Evolutionary conservation across 768 basidiomycete genomes (phyloP), one percentile per base, ranked within the genome.

Genomic region (Pleurotus salmoneostramineus): DNA sequence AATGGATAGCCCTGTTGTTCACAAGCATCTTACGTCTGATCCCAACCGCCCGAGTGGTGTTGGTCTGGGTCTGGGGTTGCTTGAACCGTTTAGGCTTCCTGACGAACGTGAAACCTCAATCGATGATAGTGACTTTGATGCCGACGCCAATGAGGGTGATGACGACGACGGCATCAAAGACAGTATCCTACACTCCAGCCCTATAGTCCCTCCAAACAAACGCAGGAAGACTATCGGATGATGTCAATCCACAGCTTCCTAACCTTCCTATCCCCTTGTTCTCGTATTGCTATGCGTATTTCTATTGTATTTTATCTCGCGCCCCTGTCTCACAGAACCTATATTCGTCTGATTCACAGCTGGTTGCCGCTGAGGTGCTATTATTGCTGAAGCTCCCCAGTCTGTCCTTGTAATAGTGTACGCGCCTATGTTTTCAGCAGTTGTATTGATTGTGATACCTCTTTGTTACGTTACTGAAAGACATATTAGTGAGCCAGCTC

Each of bases 1-100:
- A 45, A 65, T 67, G 7, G 83, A 83, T 59, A 87, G 85, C 58
- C 87, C 86, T 31, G 80, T 87, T 14, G 66, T 83, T 40, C 52
- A 43, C 31, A 55, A 55, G 43, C 52, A 55, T 27, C 21, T 32
- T 43, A 21, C 37, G 17, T 17, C 52, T 21, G 33, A 15, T 5
- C 10, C 12, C 27, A 27, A 35, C 27, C 49, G 21, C 6, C 32
- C 48, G 27, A 14, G 32, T n/a, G 21, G 57, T 5, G 70, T 74
- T 33, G 78, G 80, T 12, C 67, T 83, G 45, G 79, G 78, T 3
- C 74, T 84, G 55, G 82, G 82, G 6, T 71, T 86, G 42, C 72
- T 86, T 63, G 83, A 79, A 54, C 80, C 85, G 10, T 85, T 86
- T 61, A 71, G 71, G 33, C 70, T 82, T 49, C 73, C 74, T 33